Evolutionary conservation across 208 protist species (phyloP), one percentile per base, ranked within the genome.

Genomic region (Acanthamoeba sp.): DNA sequence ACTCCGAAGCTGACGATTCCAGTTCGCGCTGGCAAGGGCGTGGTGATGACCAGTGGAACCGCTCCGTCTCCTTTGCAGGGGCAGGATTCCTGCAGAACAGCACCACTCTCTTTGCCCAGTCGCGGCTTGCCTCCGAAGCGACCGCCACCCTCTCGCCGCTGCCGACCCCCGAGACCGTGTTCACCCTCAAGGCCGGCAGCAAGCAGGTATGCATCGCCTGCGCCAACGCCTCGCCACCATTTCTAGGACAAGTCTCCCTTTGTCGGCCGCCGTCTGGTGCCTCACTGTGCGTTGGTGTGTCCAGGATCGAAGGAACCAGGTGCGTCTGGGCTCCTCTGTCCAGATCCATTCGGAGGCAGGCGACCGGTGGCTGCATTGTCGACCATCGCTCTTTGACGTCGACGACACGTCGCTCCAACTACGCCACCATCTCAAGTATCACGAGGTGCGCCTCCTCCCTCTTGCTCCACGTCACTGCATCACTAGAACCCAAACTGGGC

Each of bases 381-480:
- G 42, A 4, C 85, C 85, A n/a, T 76, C 34, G 32, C 42, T 92
- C 24, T 32, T 40, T 64, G 85, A 92, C 32, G 16, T 52, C 24
- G 85, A 92, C 16, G 85, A 92, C n/a, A 27, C 85, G 6, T 92
- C 85, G n/a, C 40, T 73, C 14, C 55, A 92, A 27, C 34, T 92
- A 40, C 34, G 42, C 5, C 85, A 92, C 27, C 62, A 92, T 71
- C 57, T 92, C 36, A 92, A 64, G 27, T 92, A 73, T 29, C 50
- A 73, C 16, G 85, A 92, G 16, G 85, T 92, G 20, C 80, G 76
- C 29, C 18, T 62, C 18, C 20, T 24, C n/a, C n/a, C n/a, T n/a
- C n/a, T n/a, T n/a, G n/a, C n/a, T n/a, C n/a, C n/a, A n/a, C n/a
- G n/a, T n/a, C n/a, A n/a, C n/a, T n/a, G n/a, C n/a, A n/a, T n/a